Evolutionary conservation across 371 early-diverging fungal species (phyloP).

Genomic region (Saksenaea oblongispora): DNA sequence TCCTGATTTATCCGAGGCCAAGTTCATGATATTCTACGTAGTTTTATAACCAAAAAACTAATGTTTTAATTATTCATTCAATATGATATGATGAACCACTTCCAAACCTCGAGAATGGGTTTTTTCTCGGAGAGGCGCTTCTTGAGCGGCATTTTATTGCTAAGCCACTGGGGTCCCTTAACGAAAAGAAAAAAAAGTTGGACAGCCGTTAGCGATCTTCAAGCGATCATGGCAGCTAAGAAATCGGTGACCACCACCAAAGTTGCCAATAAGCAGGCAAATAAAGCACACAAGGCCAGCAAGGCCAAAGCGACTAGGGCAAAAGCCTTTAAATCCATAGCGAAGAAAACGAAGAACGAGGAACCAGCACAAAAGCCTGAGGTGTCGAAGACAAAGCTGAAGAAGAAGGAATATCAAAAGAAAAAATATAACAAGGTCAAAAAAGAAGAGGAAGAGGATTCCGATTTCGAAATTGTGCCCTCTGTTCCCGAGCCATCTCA

Average conservation of each 20-base stretch:
- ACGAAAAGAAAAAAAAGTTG: constrained; percentile 5
- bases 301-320: background rate
- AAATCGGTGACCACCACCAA: constrained; percentile 12
- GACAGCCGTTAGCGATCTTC: background rate
- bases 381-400: constrained; percentile 29
- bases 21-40: too few relatives aligned
- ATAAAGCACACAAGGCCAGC: background rate
- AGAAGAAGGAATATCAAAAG: constrained; percentile 36
- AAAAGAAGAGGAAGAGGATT: constrained; percentile 23
- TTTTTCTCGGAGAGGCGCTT: too few relatives aligned
- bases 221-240: constrained; percentile 18
- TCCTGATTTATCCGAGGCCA: too few relatives aligned
- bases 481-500: background rate
- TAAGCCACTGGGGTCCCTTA: background rate
- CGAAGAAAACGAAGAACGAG: background rate
- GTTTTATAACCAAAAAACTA: too few relatives aligned
- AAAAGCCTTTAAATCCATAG: background rate
- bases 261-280: constrained; percentile 4
- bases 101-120: too few relatives aligned
- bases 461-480: constrained; percentile 23
- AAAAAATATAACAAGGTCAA: constrained; percentile 37
- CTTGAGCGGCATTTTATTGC: background rate
- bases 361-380: constrained; percentile 13
- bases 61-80: too few relatives aligned
- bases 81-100: too few relatives aligned